These are phyloP conservation scores for Aschersonia sp. DNA, from an alignment of 2,329 filamentous ascomycete genomes.

Conservation along the genomic window DNA sequence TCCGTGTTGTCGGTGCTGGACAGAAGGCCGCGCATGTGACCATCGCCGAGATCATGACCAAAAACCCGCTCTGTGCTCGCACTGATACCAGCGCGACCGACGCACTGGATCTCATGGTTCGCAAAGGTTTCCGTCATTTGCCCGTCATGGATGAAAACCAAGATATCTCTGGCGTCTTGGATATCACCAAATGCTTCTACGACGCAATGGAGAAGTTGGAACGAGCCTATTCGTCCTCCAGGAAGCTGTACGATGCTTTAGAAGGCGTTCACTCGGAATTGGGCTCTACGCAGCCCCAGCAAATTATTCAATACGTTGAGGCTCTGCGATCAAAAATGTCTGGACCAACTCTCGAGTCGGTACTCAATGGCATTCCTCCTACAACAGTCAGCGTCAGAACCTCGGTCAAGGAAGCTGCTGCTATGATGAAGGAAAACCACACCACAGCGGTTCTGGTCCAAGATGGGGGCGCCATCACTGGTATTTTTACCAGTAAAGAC, in stretches of 20 bases:
- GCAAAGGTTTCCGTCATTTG: conserved; percentile 93
- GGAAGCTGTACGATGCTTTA: conserved; percentile 91
- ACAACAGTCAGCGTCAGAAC: conserved; percentile 92
- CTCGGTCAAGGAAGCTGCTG: conserved; percentile 88
- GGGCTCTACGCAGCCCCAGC: conserved; percentile 88
- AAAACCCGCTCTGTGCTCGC: conserved; percentile 93
- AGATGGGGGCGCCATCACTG: conserved; percentile 92
- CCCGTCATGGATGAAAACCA: conserved; percentile 99
- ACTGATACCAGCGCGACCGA: conserved; percentile 98
- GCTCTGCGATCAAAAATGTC: conserved; percentile 94
- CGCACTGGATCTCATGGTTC: conserved; percentile 92
- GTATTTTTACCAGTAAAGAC: conserved; percentile 99
- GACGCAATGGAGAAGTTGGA: conserved; percentile 99
- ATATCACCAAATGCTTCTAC: conserved; percentile 99
- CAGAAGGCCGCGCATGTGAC: conserved; percentile 81
- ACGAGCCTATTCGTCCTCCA: conserved; percentile 92
- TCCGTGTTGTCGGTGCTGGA: conserved; percentile 85
- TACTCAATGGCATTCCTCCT: conserved; percentile 81
- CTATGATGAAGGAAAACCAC: conserved; percentile 97
- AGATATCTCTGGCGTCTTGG: conserved; percentile 92
- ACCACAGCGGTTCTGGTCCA: conserved; percentile 93
- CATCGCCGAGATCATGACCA: conserved; percentile 98
- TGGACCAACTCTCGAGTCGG: conserved; percentile 86
- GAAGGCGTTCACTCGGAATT: conserved; percentile 97
- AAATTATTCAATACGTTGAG: conserved; percentile 98